Evolutionary conservation across 192 early-diverging fungal genomes (phyloP).

Genomic region (Backusella tarrabulga): DNA sequence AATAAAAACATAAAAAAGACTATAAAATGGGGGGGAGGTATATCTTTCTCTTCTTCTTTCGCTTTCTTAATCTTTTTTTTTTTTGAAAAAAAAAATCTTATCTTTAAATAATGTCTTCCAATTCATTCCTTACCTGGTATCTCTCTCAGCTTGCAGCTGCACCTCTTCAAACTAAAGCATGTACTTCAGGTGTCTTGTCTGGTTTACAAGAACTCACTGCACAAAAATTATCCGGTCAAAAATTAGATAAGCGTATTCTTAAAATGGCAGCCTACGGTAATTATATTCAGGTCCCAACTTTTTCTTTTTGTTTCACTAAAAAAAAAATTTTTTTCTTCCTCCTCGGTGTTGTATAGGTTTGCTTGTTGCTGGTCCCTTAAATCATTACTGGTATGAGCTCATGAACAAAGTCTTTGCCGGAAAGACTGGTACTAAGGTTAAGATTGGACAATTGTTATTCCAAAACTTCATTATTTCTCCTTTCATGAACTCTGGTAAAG

Average conservation of each 20-base stretch:
- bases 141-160: constrained; percentile 55
- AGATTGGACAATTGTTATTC: constrained; percentile 70
- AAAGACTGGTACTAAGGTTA: constrained; percentile 60
- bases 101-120: background rate
- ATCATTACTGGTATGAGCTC: constrained; percentile 74
- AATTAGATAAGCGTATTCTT: constrained; percentile 59
- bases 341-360: constrained; percentile 46
- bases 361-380: constrained; percentile 78
- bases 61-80: background rate
- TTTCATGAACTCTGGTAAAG: constrained; percentile 76
- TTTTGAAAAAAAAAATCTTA: background rate
- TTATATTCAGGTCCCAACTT: background rate
- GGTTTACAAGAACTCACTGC: constrained; percentile 80
- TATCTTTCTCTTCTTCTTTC: background rate
- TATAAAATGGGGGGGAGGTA: background rate
- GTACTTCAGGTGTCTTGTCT: constrained; percentile 72
- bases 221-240: constrained; percentile 58
- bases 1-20: background rate
- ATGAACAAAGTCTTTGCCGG: constrained; percentile 73
- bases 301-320: background rate
- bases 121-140: constrained; percentile 56
- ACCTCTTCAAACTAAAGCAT: constrained; percentile 80
- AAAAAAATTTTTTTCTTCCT: background rate
- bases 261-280: constrained; percentile 82
- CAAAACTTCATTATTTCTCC: constrained; percentile 81